Evolutionary conservation across 306 rosid genomes (phyloP).

Genomic region (Parietaria judaica): DNA sequence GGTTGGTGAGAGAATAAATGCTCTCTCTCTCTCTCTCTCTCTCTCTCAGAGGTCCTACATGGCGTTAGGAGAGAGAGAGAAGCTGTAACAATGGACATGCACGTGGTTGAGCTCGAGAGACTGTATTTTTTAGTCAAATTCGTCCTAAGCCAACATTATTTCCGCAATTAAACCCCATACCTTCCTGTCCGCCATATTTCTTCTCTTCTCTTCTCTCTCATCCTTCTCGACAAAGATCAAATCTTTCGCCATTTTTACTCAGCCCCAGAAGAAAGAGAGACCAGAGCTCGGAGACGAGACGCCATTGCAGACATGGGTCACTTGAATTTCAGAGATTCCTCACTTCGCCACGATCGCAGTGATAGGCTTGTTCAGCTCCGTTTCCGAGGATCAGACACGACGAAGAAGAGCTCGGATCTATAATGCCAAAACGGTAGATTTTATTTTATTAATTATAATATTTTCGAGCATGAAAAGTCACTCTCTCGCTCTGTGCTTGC

Average conservation of each 20-base stretch:
- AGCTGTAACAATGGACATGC: conserved; percentile 31
- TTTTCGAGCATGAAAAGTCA: conserved; percentile 85
- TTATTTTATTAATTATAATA: not conserved
- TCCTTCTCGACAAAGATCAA: conserved; percentile 19
- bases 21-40: conserved; percentile 15
- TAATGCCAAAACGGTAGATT: conserved; percentile 61
- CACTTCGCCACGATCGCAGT: conserved; percentile 27
- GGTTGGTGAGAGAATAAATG: conserved; percentile 86
- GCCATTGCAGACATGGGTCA: not conserved
- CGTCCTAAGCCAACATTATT: conserved; percentile 42
- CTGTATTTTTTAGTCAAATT: conserved; percentile 34
- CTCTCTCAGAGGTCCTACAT: conserved; percentile 34
- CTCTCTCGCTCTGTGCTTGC: conserved; percentile 48
- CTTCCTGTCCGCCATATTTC: conserved; percentile 26
- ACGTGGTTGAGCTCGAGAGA: conserved; percentile 45
- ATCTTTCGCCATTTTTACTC: conserved; percentile 31
- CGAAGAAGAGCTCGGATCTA: conserved; percentile 33
- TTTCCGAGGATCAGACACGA: conserved; percentile 17
- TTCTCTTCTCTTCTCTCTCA: conserved; percentile 4
- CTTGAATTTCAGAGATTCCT: conserved; percentile 11
- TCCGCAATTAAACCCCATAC: conserved; percentile 34
- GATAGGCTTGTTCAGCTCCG: conserved; percentile 20
- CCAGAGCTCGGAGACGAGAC: conserved; percentile 4
- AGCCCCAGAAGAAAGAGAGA: conserved; percentile 26
- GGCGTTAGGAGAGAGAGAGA: conserved; percentile 16